Conservation (phyloP, 257 asterid species). For the Salvia miltiorrhiza region DNA sequence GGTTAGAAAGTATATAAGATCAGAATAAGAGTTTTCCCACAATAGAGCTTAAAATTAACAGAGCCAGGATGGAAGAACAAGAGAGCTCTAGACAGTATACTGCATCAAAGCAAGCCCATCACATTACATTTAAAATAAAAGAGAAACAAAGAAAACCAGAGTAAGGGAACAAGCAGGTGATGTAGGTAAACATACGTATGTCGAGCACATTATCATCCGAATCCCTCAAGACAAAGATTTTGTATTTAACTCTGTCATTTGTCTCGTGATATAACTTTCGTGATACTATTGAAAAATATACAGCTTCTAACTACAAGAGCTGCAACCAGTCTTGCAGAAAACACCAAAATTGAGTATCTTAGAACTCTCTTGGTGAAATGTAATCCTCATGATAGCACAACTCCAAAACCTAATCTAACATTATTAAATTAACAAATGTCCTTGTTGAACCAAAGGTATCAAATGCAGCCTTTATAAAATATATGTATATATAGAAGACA, state of each 20-base stretch:
- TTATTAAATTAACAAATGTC: neutral
- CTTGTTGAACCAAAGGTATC: constrained; percentile 7
- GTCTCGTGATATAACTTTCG: neutral
- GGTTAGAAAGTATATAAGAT: neutral
- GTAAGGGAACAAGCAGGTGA: neutral
- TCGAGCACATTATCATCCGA: neutral
- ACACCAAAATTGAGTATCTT: neutral
- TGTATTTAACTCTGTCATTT: neutral
- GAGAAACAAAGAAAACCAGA: neutral
- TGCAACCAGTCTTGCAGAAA: neutral
- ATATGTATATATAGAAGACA: neutral
- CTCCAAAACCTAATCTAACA: neutral
- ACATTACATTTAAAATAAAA: neutral
- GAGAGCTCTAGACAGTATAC: neutral
- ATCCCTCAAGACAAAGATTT: neutral
- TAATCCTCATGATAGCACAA: neutral
- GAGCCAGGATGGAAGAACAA: neutral
- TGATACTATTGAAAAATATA: neutral
- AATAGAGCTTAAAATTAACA: neutral
- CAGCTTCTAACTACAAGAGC: neutral
- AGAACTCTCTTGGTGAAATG: neutral
- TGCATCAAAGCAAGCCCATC: constrained; percentile 1
- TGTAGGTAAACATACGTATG: neutral
- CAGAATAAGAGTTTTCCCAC: neutral
- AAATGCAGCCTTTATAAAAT: neutral